phyloP scores from a whole-genome alignment of 202 grass and related monocot species.

The Elaeis oleifera region DNA sequence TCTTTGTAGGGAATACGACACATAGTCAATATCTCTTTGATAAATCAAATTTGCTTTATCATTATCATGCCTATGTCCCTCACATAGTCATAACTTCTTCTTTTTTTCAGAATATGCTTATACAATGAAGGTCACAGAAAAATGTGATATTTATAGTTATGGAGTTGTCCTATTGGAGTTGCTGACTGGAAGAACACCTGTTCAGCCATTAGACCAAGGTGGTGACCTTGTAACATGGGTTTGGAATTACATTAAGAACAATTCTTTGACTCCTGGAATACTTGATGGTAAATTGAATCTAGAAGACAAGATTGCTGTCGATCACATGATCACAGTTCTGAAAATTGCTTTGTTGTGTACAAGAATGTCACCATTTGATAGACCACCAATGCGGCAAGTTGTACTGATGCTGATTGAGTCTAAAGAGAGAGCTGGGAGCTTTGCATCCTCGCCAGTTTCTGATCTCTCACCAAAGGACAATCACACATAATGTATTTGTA shows the following conservation, averaged over 20 bases:
- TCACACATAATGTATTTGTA: constrained; percentile 48
- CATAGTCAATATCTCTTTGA: too few species aligned
- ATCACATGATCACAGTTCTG: constrained; percentile 87
- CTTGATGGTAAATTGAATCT: constrained; percentile 68
- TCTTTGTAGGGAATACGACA: too few species aligned
- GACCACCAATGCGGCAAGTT: constrained; percentile 92
- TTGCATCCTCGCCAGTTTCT: constrained; percentile 56
- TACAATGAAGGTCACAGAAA: constrained; percentile 99
- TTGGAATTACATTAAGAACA: constrained; percentile 76
- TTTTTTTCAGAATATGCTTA: constrained; percentile 89
- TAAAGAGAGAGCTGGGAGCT: constrained; percentile 66
- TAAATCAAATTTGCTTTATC: too few species aligned
- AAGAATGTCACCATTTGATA: constrained; percentile 63
- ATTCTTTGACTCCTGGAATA: constrained; percentile 57
- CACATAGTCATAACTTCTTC: neutral
- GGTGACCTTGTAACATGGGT: constrained; percentile 97
- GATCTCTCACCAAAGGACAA: constrained; percentile 64
- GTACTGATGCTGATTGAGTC: constrained; percentile 90
- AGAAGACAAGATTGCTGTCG: constrained; percentile 40
- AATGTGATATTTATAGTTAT: constrained; percentile 90
- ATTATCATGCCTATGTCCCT: too few species aligned
- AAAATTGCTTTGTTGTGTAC: constrained; percentile 94
- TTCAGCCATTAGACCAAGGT: constrained; percentile 80
- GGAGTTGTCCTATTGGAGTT: constrained; percentile 86
- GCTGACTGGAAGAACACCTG: constrained; percentile 73